Conservation (phyloP, 1,284 basidiomycete genomes). For the Cutaneotrichosporon sp. region DNA sequence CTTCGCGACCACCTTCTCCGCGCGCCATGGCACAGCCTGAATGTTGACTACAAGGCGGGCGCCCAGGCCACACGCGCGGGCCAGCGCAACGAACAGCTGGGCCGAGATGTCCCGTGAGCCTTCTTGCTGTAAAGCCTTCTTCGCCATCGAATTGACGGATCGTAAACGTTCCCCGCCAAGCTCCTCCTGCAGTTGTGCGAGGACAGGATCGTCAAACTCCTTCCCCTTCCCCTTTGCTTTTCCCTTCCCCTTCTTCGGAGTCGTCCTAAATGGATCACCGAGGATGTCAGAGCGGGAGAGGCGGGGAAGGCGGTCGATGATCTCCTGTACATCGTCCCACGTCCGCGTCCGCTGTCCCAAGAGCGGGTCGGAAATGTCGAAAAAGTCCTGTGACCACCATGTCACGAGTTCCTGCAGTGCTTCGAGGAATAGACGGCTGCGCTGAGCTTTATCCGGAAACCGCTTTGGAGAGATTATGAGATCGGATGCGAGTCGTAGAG, state of each 20-base stretch:
- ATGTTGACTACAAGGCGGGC: constrained; percentile 82
- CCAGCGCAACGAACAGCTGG: constrained; percentile 85
- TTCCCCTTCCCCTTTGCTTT: constrained; percentile 45
- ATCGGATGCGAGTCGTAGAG: constrained; percentile 68
- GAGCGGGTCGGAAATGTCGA: constrained; percentile 55
- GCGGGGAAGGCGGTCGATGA: constrained; percentile 38
- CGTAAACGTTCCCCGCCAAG: constrained; percentile 65
- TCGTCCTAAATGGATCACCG: constrained; percentile 6
- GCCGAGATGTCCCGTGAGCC: constrained; percentile 85
- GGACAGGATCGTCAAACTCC: constrained; percentile 33
- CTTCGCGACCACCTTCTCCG: constrained; percentile 44
- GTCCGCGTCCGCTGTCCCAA: constrained; percentile 61
- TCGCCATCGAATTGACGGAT: constrained; percentile 79
- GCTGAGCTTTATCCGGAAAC: constrained; percentile 68
- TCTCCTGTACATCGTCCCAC: constrained; percentile 58
- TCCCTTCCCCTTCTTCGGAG: constrained; percentile 36
- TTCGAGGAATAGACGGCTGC: constrained; percentile 77
- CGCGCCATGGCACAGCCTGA: constrained; percentile 80
- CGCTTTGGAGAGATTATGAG: constrained; percentile 80
- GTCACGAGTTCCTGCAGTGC: constrained; percentile 66
- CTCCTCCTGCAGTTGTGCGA: constrained; percentile 32
- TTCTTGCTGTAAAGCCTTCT: constrained; percentile 70
- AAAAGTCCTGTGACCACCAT: constrained; percentile 72
- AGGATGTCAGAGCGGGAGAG: constrained; percentile 27
- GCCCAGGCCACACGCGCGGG: constrained; percentile 80